phyloP scores from a whole-genome alignment of 495 filamentous ascomycete genomes.

The Penicillium alfredii region DNA sequence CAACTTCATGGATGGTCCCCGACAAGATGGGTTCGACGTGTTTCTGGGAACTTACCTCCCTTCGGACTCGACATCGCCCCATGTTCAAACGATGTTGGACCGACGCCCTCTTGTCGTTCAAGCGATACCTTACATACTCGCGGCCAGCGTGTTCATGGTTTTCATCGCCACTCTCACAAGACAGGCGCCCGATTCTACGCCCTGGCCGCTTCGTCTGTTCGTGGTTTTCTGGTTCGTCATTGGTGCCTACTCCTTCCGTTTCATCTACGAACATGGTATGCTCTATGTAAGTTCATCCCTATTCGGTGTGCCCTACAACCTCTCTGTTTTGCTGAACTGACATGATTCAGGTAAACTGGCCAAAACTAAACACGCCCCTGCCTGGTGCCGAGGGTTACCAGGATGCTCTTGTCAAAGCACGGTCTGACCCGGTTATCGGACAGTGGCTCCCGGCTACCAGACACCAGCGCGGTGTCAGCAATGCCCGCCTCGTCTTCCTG shows the following conservation, averaged over 20 bases:
- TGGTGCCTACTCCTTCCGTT: constrained; percentile 61
- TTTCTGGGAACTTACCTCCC: constrained; percentile 85
- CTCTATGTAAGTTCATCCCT: constrained; percentile 71
- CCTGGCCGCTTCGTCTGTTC: constrained; percentile 75
- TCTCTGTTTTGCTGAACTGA: constrained; percentile 1
- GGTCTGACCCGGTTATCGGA: constrained; percentile 71
- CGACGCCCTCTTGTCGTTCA: constrained; percentile 82
- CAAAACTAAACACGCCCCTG: constrained; percentile 80
- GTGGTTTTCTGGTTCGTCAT: constrained; percentile 67
- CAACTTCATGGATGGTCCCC: constrained; percentile 87
- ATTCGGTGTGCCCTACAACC: neutral
- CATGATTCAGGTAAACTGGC: constrained; percentile 78
- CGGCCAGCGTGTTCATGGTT: constrained; percentile 80
- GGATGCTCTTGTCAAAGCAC: constrained; percentile 71
- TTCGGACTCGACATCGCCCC: constrained; percentile 54
- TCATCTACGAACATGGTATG: constrained; percentile 77
- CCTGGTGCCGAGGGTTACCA: constrained; percentile 84
- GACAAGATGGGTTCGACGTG: constrained; percentile 92
- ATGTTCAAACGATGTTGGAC: constrained; percentile 70
- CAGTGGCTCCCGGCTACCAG: constrained; percentile 52
- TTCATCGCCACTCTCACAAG: constrained; percentile 71
- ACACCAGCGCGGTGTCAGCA: constrained; percentile 74
- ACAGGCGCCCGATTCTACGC: constrained; percentile 56
- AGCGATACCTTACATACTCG: constrained; percentile 81
- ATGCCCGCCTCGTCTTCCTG: constrained; percentile 67